These are phyloP conservation scores for Crucibulum laeve DNA, from an alignment of 768 basidiomycete genomes.

Conservation along the genomic window DNA sequence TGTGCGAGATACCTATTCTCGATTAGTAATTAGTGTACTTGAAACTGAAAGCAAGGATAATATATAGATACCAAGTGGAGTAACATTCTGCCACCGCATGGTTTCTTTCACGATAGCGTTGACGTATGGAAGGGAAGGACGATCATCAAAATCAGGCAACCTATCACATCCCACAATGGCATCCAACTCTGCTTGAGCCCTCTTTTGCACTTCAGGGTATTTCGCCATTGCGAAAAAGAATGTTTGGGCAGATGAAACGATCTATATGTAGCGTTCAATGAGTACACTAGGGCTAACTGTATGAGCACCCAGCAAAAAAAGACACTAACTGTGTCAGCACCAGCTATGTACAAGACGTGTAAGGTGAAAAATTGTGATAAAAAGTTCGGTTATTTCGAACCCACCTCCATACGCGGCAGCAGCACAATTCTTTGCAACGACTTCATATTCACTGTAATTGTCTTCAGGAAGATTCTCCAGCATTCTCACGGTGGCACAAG, in stretches of 20 bases:
- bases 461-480: background rate
- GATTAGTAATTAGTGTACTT: background rate
- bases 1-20: conserved; percentile 24
- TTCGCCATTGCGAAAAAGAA: background rate
- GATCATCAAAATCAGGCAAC: conserved; percentile 26
- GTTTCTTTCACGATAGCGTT: conserved; percentile 22
- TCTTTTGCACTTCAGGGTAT: conserved; percentile 25
- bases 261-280: background rate
- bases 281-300: background rate
- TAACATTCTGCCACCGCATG: conserved; percentile 7
- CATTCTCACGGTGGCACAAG: background rate
- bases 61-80: conserved; percentile 6
- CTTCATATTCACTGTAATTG: background rate
- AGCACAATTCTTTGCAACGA: background rate
- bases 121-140: conserved; percentile 24
- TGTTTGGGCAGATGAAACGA: background rate
- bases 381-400: too few species aligned
- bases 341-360: too few species aligned
- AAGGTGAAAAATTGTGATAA: too few species aligned
- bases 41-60: background rate
- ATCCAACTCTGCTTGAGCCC: conserved; percentile 35
- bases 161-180: conserved; percentile 23
- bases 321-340: background rate
- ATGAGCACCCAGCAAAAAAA: background rate
- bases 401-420: background rate